Evolutionary conservation across 148 eudicot genomes (phyloP).

Genomic region (Rhododendron simsii): DNA sequence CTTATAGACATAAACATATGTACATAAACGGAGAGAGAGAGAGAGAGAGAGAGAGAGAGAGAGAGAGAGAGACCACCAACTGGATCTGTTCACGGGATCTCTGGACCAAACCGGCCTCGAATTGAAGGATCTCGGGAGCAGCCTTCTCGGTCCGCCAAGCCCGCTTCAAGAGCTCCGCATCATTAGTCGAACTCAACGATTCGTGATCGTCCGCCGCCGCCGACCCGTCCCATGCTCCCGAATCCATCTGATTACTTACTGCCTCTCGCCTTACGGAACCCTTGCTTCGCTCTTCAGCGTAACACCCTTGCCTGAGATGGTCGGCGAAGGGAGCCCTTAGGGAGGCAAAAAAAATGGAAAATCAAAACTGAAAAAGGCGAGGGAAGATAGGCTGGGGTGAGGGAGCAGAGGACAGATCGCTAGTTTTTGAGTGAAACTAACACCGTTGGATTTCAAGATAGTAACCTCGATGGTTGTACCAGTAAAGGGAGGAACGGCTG

Average conservation of each 20-base stretch:
- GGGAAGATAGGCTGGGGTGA: background rate
- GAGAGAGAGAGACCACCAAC: slow-evolving; percentile 47
- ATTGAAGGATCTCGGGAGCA: slow-evolving; percentile 70
- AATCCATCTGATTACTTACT: slow-evolving; percentile 21
- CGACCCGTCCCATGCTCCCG: slow-evolving; percentile 30
- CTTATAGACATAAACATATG: slow-evolving; percentile 8
- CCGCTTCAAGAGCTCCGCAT: slow-evolving; percentile 67
- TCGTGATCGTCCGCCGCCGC: slow-evolving; percentile 51
- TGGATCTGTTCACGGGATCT: slow-evolving; percentile 77
- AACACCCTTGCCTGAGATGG: background rate
- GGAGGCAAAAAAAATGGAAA: too few species aligned
- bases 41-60: background rate
- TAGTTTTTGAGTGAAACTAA: slow-evolving; percentile 5
- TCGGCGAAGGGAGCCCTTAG: too few species aligned
- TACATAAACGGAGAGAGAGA: background rate
- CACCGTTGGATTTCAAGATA: background rate
- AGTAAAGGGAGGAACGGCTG: too few species aligned
- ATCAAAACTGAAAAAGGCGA: background rate
- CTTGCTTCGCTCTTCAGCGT: too few species aligned
- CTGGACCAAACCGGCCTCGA: slow-evolving; percentile 48
- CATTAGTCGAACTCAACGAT: slow-evolving; percentile 65
- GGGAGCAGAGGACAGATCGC: background rate
- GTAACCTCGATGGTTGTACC: background rate
- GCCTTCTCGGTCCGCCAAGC: slow-evolving; percentile 94
- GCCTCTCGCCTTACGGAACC: background rate